phyloP scores from a whole-genome alignment of 2,329 filamentous ascomycete species.

The Moelleriella libera region DNA sequence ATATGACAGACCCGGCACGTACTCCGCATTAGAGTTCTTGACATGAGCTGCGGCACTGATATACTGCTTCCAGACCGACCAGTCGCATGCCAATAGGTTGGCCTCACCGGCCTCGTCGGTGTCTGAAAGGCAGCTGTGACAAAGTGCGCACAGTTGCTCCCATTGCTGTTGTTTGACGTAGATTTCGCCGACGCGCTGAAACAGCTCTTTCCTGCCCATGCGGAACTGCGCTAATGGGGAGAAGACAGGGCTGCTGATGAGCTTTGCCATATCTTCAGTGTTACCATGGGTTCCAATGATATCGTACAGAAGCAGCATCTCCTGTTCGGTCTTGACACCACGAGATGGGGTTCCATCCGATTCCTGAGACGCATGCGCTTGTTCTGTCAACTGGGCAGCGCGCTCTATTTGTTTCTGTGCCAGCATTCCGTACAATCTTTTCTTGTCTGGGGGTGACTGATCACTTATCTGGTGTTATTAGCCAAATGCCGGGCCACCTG shows the following conservation, averaged over 20 bases:
- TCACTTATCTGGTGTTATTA: slow-evolving; percentile 22
- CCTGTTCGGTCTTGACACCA: slow-evolving; percentile 31
- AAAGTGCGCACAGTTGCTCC: slow-evolving; percentile 27
- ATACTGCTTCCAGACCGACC: slow-evolving; percentile 23
- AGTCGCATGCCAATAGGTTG: slow-evolving; percentile 31
- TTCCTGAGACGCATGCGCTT: slow-evolving; percentile 11
- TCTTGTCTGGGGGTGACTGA: slow-evolving; percentile 32
- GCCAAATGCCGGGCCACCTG: background rate
- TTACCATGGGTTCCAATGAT: slow-evolving; percentile 29
- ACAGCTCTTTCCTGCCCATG: slow-evolving; percentile 30
- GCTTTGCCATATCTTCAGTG: slow-evolving; percentile 24
- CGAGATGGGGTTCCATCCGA: slow-evolving; percentile 10
- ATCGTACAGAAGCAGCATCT: slow-evolving; percentile 33
- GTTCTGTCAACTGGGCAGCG: slow-evolving; percentile 29
- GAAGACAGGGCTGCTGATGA: slow-evolving; percentile 22
- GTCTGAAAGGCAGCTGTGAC: slow-evolving; percentile 25
- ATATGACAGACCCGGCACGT: slow-evolving; percentile 3
- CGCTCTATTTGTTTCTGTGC: slow-evolving; percentile 36
- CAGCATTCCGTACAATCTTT: slow-evolving; percentile 35
- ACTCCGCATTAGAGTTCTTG: slow-evolving; percentile 18
- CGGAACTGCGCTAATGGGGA: slow-evolving; percentile 29
- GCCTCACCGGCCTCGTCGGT: slow-evolving; percentile 21
- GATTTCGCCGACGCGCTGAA: slow-evolving; percentile 24
- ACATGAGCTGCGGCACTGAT: slow-evolving; percentile 22
- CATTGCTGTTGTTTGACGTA: slow-evolving; percentile 25